Evolutionary conservation across 2,329 filamentous ascomycete species (phyloP), one percentile per base, ranked within the genome.

Genomic region (Diplocarpon mali): DNA sequence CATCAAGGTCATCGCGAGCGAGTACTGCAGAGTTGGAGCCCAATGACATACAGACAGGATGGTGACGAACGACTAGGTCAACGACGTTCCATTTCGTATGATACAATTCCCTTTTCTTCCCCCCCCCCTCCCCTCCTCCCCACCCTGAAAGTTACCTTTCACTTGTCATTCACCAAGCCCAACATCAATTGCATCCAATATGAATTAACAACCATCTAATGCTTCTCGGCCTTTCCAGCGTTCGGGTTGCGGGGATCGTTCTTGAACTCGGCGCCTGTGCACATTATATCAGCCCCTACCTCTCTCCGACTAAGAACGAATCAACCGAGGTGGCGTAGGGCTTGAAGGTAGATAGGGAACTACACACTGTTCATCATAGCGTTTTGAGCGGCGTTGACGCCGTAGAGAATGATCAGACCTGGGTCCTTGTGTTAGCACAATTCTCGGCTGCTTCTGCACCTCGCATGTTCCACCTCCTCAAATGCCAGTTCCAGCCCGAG

Each of bases 171-270:
- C 30, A 32, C 3, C 30, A 32, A 5, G 3, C 3, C 30, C 30
- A 12, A 12, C n/a, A 12, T 12, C 30, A 38, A 77, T 74, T 2
- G 78, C 77, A 9, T 81, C 81, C 31, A 43, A 31, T 37, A 13
- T 37, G 37, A 14, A 35, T 15, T 38, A 35, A 44, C 24, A 42
- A 10, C 27, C 32, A 29, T 54, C 52, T 58, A 60, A 48, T 63
- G 57, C 47, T 59, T 57, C 9, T 57, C 60, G 11, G 53, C 53
- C 57, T 64, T 67, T 39, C 59, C 60, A 43, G 36, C 29, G 27
- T 73, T 71, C 56, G 80, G 80, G 78, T 95, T 95, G 68, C 89
- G 81, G 57, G 89, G 87, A 70, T 96, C 90, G 75, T 95, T 93
- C 81, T 89, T 93, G 79, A 78, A 95, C 73, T 96, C 87, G 60